Evolutionary conservation across 2,329 filamentous ascomycete genomes (phyloP).

Genomic region (Dothistroma pini): DNA sequence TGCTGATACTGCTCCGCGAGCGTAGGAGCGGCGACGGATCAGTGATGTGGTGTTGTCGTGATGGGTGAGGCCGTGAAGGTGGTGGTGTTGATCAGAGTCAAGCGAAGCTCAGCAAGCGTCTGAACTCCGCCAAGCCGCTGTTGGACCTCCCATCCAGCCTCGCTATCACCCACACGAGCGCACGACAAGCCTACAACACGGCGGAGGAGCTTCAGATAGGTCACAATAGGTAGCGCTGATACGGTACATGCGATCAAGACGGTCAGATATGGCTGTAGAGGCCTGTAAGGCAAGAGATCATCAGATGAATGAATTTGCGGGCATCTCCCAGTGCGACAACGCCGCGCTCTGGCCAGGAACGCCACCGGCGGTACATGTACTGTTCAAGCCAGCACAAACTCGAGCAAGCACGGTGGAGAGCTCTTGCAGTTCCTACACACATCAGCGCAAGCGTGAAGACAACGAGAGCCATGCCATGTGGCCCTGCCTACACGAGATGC

Average conservation of each 20-base stretch:
- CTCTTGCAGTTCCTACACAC: neutral
- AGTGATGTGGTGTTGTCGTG: neutral
- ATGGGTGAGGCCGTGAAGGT: conserved; percentile 1
- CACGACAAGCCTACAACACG: neutral
- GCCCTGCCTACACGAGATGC: neutral
- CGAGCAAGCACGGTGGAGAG: neutral
- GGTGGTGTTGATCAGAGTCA: conserved; percentile 3
- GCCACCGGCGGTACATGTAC: neutral
- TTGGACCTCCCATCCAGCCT: neutral
- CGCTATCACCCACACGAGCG: neutral
- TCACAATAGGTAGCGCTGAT: neutral
- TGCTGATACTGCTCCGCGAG: neutral
- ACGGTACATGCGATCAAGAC: neutral
- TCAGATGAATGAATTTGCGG: neutral
- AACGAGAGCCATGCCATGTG: neutral
- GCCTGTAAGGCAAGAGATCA: neutral
- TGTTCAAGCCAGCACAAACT: neutral
- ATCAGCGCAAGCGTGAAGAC: neutral
- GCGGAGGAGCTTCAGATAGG: neutral
- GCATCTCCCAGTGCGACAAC: neutral
- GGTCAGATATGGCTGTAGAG: conserved; percentile 1
- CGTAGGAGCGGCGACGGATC: neutral
- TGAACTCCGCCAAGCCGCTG: conserved; percentile 3
- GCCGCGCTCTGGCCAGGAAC: neutral
- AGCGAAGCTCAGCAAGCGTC: neutral